Evolutionary conservation across 306 rosid species (phyloP), one percentile per base, ranked within the genome.

Genomic region (Cicer yamashitae): DNA sequence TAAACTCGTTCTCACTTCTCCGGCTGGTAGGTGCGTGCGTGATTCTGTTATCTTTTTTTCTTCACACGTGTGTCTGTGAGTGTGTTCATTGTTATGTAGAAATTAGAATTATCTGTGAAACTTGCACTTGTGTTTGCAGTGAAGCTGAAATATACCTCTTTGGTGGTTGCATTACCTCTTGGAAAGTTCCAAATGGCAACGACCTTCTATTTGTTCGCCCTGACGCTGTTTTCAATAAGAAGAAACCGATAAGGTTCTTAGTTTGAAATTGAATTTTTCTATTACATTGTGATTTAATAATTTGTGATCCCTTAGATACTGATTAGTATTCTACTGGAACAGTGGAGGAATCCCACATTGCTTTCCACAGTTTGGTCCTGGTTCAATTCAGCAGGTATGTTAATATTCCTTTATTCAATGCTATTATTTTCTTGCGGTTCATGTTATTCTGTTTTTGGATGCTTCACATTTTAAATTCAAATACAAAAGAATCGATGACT

Each of bases 331-430:
- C 72, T 81, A 22, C 85, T 85, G 57, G 77, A 77, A 52, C 80
- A 91, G 97, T 86, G 98, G 98, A 68, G 98, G 98, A 7, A 13
- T 94, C 71, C 98, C 98, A 18, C 98, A 94, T 85, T 94, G 98
- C 82, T 91, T 94, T 83, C 98, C 97, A 11, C 98, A 94, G 90
- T 94, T 94, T 86, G 98, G 98, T 82, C 97, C 98, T 2, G 98
- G 98, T 63, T 72, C 74, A 8, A 87, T 94, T 17, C 98, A 94
- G 85, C 98, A 91, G 96, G 98, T 91, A 80, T 71, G 87, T 70
- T 30, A 30, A 30, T 30, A 15, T 6, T 71, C 52, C 69, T 79
- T 53, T 43, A 44, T 7, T 48, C 52, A 7, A 46, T 73, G 30
- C 25, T 72, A 17, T 22, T 72, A 17, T 22, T 74, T 74, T 67